Percentiles rank a stretch among this genome's conserved stretches.
phyloP scores from a whole-genome alignment of 2,329 filamentous ascomycete species.

The Emergomyces africanus region DNA sequence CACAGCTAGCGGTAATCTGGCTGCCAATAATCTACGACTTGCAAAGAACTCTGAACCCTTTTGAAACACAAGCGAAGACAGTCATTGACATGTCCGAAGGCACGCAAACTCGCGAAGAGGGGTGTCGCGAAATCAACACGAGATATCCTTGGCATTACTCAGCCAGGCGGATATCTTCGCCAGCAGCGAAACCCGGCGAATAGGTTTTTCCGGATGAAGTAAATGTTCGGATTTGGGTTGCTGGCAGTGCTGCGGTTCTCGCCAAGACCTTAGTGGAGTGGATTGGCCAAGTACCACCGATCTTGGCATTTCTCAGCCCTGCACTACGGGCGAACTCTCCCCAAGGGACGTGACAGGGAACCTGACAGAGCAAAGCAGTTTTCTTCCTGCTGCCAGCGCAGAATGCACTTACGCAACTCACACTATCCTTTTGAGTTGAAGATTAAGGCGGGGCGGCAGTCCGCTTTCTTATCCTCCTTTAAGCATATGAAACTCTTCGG shows the following conservation, averaged over 20 bases:
- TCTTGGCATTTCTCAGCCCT: not conserved
- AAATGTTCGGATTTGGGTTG: too few relatives aligned
- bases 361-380: too few relatives aligned
- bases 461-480: too few relatives aligned
- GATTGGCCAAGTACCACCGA: not conserved
- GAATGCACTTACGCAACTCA: too few relatives aligned
- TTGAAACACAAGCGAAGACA: not conserved
- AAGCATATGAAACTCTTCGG: too few relatives aligned
- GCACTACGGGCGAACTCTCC: not conserved
- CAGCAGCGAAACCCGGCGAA: not conserved
- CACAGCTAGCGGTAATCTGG: not conserved
- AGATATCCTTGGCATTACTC: slow-evolving; percentile 1
- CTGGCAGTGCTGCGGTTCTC: too few relatives aligned
- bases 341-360: not conserved
- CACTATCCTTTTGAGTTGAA: too few relatives aligned
- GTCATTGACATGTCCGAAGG: not conserved
- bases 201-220: not conserved
- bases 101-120: not conserved
- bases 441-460: too few relatives aligned
- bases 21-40: not conserved
- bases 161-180: not conserved
- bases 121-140: slow-evolving; percentile 1
- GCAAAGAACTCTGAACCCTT: not conserved
- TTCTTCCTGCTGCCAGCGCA: too few relatives aligned
- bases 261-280: not conserved